phyloP scores from a whole-genome alignment of 257 asterid species.

The Solanum tarijense region DNA sequence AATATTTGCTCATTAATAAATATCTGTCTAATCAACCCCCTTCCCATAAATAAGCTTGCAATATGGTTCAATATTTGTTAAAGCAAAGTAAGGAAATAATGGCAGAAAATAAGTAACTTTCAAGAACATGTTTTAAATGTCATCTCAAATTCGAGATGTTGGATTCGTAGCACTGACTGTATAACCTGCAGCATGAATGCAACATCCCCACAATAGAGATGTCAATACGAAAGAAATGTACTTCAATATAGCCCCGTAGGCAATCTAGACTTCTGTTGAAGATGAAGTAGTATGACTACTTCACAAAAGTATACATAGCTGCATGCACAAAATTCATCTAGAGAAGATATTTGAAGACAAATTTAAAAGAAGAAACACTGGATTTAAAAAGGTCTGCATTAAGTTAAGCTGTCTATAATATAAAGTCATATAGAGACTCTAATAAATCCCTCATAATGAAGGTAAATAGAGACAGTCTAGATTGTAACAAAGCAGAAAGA shows the following conservation, averaged over 20 bases:
- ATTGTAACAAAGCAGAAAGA: background rate
- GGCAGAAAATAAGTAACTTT: background rate
- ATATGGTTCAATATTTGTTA: background rate
- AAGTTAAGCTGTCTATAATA: background rate
- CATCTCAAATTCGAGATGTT: background rate
- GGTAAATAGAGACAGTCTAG: background rate
- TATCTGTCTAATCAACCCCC: background rate
- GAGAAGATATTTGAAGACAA: background rate
- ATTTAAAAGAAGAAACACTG: background rate
- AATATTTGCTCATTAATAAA: background rate
- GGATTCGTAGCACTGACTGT: background rate
- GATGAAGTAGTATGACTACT: background rate
- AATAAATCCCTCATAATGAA: background rate
- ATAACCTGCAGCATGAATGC: background rate
- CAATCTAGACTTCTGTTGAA: background rate
- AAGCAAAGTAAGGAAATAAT: background rate
- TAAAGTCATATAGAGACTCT: background rate
- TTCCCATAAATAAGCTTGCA: background rate
- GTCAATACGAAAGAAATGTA: background rate
- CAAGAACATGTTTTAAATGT: background rate
- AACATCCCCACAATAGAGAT: background rate
- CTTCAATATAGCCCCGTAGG: background rate
- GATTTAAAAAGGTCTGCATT: background rate
- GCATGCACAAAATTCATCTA: background rate
- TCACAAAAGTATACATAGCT: too few species aligned